Evolutionary conservation across 140 eudicot genomes (phyloP).

Genomic region (Anethum foeniculum): DNA sequence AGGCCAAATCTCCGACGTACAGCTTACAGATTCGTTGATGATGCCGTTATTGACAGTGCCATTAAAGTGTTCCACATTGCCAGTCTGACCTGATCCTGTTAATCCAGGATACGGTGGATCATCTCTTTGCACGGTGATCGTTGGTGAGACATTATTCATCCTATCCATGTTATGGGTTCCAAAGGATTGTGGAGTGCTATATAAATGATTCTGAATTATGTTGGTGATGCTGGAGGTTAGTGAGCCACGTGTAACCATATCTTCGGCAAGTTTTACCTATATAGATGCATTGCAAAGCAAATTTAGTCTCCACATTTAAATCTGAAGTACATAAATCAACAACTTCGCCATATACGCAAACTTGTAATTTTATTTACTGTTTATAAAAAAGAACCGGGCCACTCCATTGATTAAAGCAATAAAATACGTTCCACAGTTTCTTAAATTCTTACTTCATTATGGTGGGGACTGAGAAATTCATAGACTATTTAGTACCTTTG

Average conservation of each 20-base stretch:
- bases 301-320: not conserved
- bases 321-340: not conserved
- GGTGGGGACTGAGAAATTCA: not conserved
- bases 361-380: not conserved
- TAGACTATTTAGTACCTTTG: conserved; percentile 49
- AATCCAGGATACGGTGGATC: conserved; percentile 30
- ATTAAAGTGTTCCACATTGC: conserved; percentile 25
- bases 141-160: conserved; percentile 57
- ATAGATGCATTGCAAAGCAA: not conserved
- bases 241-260: conserved; percentile 75
- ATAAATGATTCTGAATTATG: conserved; percentile 60
- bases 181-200: conserved; percentile 34
- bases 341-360: not conserved
- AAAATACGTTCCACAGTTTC: not conserved
- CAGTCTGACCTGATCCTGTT: conserved; percentile 33
- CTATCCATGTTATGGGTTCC: conserved; percentile 32
- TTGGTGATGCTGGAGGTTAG: conserved; percentile 67
- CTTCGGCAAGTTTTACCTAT: conserved; percentile 94
- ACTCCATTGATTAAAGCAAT: not conserved
- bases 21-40: conserved; percentile 38
- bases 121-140: conserved; percentile 39
- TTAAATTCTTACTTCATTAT: not conserved
- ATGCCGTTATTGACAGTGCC: conserved; percentile 37
- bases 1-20: conserved; percentile 52
- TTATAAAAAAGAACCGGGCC: not conserved